Evolutionary conservation across 2,329 filamentous ascomycete genomes (phyloP).

Genomic region (Beauveria bassiana): DNA sequence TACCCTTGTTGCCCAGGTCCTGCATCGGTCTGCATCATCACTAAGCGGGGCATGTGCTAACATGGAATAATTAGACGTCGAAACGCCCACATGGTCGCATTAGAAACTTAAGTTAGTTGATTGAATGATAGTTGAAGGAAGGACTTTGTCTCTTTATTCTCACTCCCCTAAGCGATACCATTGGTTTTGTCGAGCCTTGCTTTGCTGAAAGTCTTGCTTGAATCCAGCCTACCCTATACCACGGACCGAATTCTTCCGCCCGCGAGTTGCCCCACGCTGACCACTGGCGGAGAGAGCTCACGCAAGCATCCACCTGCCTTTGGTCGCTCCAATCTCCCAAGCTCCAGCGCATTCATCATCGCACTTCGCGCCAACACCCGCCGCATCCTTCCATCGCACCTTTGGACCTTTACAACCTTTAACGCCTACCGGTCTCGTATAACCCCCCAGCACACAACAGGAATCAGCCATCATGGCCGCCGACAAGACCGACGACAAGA

Average conservation of each 20-base stretch:
- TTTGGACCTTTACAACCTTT: neutral
- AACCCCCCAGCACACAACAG: neutral
- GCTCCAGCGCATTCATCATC: neutral
- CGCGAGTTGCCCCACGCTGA: neutral
- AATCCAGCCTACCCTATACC: neutral
- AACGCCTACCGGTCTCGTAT: too few relatives aligned
- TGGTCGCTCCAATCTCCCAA: neutral
- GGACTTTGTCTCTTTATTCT: too few relatives aligned
- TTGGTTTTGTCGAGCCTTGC: too few relatives aligned
- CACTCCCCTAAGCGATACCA: too few relatives aligned
- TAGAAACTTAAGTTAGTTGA: too few relatives aligned
- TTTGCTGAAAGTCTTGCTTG: too few relatives aligned
- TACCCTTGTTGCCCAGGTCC: too few relatives aligned
- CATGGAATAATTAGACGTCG: too few relatives aligned
- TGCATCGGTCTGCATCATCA: too few relatives aligned
- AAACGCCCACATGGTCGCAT: too few relatives aligned
- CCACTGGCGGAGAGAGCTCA: neutral
- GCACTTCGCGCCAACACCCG: neutral
- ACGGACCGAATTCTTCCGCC: constrained; percentile 11
- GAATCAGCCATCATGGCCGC: constrained; percentile 21
- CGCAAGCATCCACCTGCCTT: constrained; percentile 8
- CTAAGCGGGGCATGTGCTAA: too few relatives aligned
- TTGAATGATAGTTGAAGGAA: too few relatives aligned
- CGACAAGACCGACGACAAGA: constrained; percentile 27
- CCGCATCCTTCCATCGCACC: neutral